Evolutionary conservation across 2,329 filamentous ascomycete genomes (phyloP).

Genomic region (Gaeumannomyces sp.): DNA sequence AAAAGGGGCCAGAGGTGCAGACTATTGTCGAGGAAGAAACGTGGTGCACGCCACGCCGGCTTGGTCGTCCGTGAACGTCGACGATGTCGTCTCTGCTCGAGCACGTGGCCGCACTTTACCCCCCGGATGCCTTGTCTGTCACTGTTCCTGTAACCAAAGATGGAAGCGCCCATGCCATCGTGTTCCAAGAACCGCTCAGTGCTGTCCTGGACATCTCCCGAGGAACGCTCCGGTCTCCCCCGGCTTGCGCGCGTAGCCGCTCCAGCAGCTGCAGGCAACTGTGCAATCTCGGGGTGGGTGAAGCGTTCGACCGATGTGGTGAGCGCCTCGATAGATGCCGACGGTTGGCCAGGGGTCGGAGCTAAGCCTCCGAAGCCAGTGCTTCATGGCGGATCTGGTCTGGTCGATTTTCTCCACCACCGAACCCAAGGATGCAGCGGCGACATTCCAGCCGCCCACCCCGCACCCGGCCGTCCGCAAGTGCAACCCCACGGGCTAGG

Average conservation of each 20-base stretch:
- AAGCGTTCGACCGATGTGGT: background rate
- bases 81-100: background rate
- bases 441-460: conserved; percentile 30
- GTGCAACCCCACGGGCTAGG: conserved; percentile 39
- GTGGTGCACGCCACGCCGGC: background rate
- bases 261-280: conserved; percentile 21
- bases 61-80: background rate
- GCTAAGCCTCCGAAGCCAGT: conserved; percentile 24
- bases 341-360: conserved; percentile 23
- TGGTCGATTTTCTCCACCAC: conserved; percentile 31
- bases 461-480: conserved; percentile 30
- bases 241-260: conserved; percentile 15
- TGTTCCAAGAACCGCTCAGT: background rate
- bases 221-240: conserved; percentile 23
- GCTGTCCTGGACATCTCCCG: background rate
- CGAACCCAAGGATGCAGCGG: conserved; percentile 26
- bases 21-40: background rate
- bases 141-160: conserved; percentile 25
- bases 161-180: conserved; percentile 25
- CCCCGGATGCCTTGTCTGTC: conserved; percentile 12
- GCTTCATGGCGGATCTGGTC: conserved; percentile 28
- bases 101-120: background rate
- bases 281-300: conserved; percentile 21
- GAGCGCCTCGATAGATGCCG: background rate
- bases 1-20: background rate